phyloP scores from a whole-genome alignment of 2,329 filamentous ascomycete genomes.

The Stylonectria norvegica region DNA sequence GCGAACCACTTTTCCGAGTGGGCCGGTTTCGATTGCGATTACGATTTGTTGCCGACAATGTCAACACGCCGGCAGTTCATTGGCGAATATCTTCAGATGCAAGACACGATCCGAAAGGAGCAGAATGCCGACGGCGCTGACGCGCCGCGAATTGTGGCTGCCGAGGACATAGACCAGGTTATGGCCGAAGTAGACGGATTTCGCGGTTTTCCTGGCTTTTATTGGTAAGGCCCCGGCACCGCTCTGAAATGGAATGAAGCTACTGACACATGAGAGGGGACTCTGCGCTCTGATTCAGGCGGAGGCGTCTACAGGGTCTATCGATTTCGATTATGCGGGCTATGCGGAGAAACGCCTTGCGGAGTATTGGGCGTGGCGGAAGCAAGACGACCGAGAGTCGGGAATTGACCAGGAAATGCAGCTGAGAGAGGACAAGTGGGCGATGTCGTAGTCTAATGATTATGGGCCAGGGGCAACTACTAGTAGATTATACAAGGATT shows the following conservation, averaged over 20 bases:
- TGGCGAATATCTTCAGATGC: constrained; percentile 14
- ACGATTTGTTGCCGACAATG: constrained; percentile 11
- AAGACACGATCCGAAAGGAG: constrained; percentile 5
- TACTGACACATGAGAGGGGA: constrained; percentile 16
- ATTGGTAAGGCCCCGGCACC: constrained; percentile 16
- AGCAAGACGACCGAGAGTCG: constrained; percentile 3
- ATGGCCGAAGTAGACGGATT: constrained; percentile 19
- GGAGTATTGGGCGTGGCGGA: constrained; percentile 20
- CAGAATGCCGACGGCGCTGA: background rate
- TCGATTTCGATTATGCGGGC: constrained; percentile 22
- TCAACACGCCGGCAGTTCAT: constrained; percentile 17
- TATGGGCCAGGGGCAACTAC: too few species aligned
- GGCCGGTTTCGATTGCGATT: constrained; percentile 21
- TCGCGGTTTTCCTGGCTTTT: constrained; percentile 21
- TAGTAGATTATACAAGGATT: too few species aligned
- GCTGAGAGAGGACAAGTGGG: constrained; percentile 15
- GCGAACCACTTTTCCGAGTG: constrained; percentile 24
- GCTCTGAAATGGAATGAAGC: background rate
- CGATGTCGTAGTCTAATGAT: constrained; percentile 6
- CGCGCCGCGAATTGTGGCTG: constrained; percentile 6
- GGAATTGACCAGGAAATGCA: constrained; percentile 1
- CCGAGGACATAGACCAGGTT: constrained; percentile 13
- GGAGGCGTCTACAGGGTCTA: constrained; percentile 22
- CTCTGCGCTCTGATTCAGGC: constrained; percentile 23
- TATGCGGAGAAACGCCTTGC: constrained; percentile 18